Evolutionary conservation across 1,139 yeast genomes (phyloP).

Genomic region (Candida sp.): DNA sequence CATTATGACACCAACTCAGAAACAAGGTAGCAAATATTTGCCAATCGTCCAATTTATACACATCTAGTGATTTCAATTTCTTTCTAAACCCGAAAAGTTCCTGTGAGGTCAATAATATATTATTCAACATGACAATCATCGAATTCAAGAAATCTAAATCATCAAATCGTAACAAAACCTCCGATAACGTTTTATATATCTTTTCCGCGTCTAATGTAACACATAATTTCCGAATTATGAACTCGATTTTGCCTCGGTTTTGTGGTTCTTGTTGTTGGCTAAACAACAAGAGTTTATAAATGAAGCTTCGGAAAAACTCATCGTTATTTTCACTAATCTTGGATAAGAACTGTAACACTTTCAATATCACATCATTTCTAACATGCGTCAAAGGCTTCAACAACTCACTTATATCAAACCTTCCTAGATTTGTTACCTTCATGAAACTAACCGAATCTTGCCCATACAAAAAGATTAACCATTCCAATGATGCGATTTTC

Average conservation of each 20-base stretch:
- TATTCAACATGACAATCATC: conserved; percentile 85
- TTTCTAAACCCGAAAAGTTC: conserved; percentile 72
- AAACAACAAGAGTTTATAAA: conserved; percentile 65
- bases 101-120: conserved; percentile 83
- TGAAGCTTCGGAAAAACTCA: conserved; percentile 71
- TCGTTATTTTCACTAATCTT: conserved; percentile 82
- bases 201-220: conserved; percentile 78
- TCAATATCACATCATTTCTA: conserved; percentile 78
- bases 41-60: conserved; percentile 58
- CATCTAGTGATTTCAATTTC: conserved; percentile 51
- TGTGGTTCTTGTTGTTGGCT: conserved; percentile 49
- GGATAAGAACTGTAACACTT: conserved; percentile 73
- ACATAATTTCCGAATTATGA: conserved; percentile 82
- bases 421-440: conserved; percentile 36
- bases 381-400: conserved; percentile 83
- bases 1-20: conserved; percentile 89
- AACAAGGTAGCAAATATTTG: conserved; percentile 73
- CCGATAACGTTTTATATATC: conserved; percentile 77
- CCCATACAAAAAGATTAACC: conserved; percentile 83
- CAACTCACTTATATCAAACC: conserved; percentile 69
- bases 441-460: conserved; percentile 62
- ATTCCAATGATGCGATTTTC: conserved; percentile 80
- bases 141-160: conserved; percentile 74
- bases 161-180: conserved; percentile 59
- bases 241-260: conserved; percentile 66